Base-by-base conservation (phyloP, 805 yeast genomes). In the Cyberlindnera bimundalis region DNA sequence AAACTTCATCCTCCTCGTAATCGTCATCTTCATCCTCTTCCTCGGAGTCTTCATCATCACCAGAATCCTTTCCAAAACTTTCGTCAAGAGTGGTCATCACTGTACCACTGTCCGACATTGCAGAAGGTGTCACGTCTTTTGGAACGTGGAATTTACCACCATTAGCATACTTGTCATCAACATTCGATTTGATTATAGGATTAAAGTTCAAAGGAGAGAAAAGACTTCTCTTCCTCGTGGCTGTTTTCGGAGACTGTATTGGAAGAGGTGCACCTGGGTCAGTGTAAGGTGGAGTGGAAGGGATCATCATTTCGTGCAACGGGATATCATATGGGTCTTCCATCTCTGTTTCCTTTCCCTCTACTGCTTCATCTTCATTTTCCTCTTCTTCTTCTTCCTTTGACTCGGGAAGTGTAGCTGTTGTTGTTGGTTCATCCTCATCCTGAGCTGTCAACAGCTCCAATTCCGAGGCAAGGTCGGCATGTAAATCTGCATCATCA, bases 261-360 rank as follows among this genome's bases (percentile, higher is more conserved):
- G 95, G 91, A 3, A 79, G 65, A 3, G 95, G 95, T 0, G 95
- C 95, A 32, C 95, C 95, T 0, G 95, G 95, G 56, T 85, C 95
- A 35, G 70, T 76, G 51, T 84, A 84, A 18, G 74, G 61, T 0
- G 81, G 81, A 2, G 79, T 71, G 3, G 68, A 60, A 7, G 71
- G 66, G 11, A 76, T 52, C 9, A 79, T 74, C 73, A 79, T 79
- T 50, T 78, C 78, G 43, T 76, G 76, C 37, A 73, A 65, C 0
- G 84, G 83, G 31, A 78, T 75, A 53, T 78, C 80, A 45, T 74
- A 55, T 2, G 55, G 52, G 17, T 54, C 32, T 8, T 32, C 40
- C 19, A 15, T 24, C 20, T 21, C 23, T 8, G 13, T 24, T 16
- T 32, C 40, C 30, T 13, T 23, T 6, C n/a, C n/a, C n/a, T n/a